These are phyloP conservation scores for Gossypium lobatum DNA, from an alignment of 441 rosid genomes.

Conservation along the genomic window DNA sequence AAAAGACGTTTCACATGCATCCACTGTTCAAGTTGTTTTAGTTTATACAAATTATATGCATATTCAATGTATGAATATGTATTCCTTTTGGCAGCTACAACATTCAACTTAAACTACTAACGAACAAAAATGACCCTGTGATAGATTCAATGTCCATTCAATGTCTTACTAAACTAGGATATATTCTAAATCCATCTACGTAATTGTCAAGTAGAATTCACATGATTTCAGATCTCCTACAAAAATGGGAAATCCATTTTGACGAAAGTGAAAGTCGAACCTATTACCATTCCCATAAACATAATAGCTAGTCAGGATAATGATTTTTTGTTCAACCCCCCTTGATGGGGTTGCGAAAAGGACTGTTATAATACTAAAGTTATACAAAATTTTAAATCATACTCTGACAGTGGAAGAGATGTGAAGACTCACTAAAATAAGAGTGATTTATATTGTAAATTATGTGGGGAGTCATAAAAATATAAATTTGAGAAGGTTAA, in stretches of 20 bases:
- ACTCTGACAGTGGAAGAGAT: too few species aligned
- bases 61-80: not conserved
- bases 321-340: too few species aligned
- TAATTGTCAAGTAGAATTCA: not conserved
- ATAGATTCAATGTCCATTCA: not conserved
- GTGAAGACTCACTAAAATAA: too few species aligned
- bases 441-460: too few species aligned
- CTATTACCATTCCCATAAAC: not conserved
- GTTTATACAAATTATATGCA: not conserved
- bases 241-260: not conserved
- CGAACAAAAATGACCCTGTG: not conserved
- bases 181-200: not conserved
- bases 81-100: not conserved
- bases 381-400: too few species aligned
- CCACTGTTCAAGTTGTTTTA: too few species aligned
- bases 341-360: too few species aligned
- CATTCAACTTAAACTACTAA: not conserved
- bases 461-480: too few species aligned
- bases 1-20: not conserved
- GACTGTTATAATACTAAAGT: too few species aligned
- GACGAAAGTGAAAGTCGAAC: not conserved
- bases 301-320: too few species aligned
- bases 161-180: not conserved
- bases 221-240: not conserved
- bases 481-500: too few species aligned